Evolutionary conservation across 139 green algal genomes (phyloP), one percentile per base, ranked within the genome.

Genomic region (Closterium sp.): DNA sequence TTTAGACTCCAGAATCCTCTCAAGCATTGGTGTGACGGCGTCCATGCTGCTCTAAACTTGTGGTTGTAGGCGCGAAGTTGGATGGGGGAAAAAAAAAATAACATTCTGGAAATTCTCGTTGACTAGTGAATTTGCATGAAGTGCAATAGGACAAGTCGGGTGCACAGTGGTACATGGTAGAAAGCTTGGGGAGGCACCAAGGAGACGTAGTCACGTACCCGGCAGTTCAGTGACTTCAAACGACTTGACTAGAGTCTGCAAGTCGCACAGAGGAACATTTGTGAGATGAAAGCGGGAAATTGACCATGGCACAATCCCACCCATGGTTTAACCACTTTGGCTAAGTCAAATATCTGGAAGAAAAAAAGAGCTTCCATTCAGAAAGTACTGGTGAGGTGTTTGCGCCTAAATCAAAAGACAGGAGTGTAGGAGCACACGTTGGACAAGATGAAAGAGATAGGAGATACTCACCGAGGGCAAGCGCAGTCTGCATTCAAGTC

Each of bases 181-280:
- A 4, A 9, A 45, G 10, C 38, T 45, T 45, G 38, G 4, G 4
- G 11, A 27, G 70, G 17, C 31, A 89, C 86, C 31, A 34, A 87
- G 88, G 28, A 73, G 79, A 70, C 2, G 13, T 27, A 22, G 50
- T 22, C 13, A 73, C 88, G 88, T n/a, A 94, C 91, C 91, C 92
- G 93, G 93, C 91, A 99, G 95, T 70, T 99, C 98, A 17, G 97
- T 98, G 4, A 98, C 97, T 94, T 99, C 98, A 89, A 99, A 99
- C 0, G 97, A 99, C 92, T 99, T 99, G 90, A 99, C 97, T 91
- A 99, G 91, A 0, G 96, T 97, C 96, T 99, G 95, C 73, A 79
- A 73, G 50, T 24, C 50, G 17, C 50, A 73, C 6, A 29, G 73
- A 2, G 24, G 22, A 86, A 86, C 22, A 86, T 86, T n/a, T 86